Evolutionary conservation across 352 stramenopile genomes (phyloP).

Genomic region (Pythium utonaiense): DNA sequence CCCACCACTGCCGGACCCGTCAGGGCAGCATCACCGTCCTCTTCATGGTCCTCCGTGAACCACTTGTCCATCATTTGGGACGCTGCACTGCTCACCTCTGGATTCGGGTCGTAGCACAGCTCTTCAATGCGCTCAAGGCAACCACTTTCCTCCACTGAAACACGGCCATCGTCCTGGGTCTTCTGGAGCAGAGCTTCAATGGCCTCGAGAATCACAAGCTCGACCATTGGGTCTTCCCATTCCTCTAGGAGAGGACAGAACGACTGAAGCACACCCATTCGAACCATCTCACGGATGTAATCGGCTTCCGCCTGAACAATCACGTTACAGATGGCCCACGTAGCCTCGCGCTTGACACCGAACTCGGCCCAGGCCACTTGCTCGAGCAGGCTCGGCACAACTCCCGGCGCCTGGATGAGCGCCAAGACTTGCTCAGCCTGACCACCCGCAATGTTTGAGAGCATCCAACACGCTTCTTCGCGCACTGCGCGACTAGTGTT

Average conservation of each 20-base stretch:
- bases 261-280: conserved; percentile 68
- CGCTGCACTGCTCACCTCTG: conserved; percentile 70
- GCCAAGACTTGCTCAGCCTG: conserved; percentile 70
- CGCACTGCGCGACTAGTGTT: conserved; percentile 75
- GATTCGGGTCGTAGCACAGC: conserved; percentile 79
- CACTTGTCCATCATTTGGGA: conserved; percentile 80
- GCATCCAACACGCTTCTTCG: conserved; percentile 86
- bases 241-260: conserved; percentile 76
- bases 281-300: conserved; percentile 62
- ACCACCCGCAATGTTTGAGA: conserved; percentile 80
- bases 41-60: conserved; percentile 52
- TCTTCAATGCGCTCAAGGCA: conserved; percentile 79
- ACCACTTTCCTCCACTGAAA: conserved; percentile 76
- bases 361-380: conserved; percentile 88
- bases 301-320: conserved; percentile 63
- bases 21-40: conserved; percentile 29
- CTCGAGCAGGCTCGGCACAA: conserved; percentile 65
- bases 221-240: conserved; percentile 82
- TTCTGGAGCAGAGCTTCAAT: conserved; percentile 73
- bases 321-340: conserved; percentile 86
- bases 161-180: conserved; percentile 47
- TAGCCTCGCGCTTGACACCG: conserved; percentile 78
- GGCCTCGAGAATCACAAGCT: conserved; percentile 82
- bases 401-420: conserved; percentile 67
- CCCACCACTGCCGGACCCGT: conserved; percentile 51